Evolutionary conservation across 2,329 filamentous ascomycete genomes (phyloP).

Genomic region (Exophiala xenobiotica): DNA sequence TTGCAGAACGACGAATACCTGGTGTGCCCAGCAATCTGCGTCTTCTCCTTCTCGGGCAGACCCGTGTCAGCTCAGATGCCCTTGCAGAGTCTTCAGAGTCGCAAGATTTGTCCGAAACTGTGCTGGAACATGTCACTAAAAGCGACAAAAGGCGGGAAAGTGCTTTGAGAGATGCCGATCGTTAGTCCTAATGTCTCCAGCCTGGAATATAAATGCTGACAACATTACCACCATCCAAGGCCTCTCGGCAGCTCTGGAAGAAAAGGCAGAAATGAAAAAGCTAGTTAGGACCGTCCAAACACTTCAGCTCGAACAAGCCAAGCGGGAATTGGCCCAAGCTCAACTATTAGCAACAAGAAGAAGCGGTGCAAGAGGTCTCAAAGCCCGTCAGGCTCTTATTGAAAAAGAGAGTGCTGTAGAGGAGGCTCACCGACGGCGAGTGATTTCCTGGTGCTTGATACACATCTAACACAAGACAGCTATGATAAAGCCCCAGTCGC

Average conservation of each 20-base stretch:
- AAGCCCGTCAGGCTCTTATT: conserved; percentile 72
- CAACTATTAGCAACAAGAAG: conserved; percentile 72
- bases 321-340: conserved; percentile 64
- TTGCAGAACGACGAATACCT: conserved; percentile 75
- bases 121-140: conserved; percentile 66
- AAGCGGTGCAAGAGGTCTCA: conserved; percentile 72
- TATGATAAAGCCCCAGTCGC: conserved; percentile 1
- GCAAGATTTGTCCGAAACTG: conserved; percentile 40
- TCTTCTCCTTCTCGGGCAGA: conserved; percentile 70
- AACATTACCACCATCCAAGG: too few species aligned
- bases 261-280: conserved; percentile 54
- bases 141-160: conserved; percentile 52
- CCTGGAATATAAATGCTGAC: too few species aligned
- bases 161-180: conserved; percentile 60
- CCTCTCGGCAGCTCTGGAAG: conserved; percentile 61
- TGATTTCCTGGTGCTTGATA: background rate
- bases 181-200: too few species aligned
- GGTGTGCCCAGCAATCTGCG: conserved; percentile 67
- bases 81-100: conserved; percentile 36
- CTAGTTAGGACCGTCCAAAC: conserved; percentile 62
- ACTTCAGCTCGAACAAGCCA: conserved; percentile 62
- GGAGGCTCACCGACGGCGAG: conserved; percentile 55
- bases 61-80: conserved; percentile 33
- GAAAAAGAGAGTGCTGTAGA: conserved; percentile 66
- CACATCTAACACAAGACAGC: conserved; percentile 6